Evolutionary conservation across 129 eudicot species (phyloP), one percentile per base, ranked within the genome.

Genomic region (Artemisia argyi): DNA sequence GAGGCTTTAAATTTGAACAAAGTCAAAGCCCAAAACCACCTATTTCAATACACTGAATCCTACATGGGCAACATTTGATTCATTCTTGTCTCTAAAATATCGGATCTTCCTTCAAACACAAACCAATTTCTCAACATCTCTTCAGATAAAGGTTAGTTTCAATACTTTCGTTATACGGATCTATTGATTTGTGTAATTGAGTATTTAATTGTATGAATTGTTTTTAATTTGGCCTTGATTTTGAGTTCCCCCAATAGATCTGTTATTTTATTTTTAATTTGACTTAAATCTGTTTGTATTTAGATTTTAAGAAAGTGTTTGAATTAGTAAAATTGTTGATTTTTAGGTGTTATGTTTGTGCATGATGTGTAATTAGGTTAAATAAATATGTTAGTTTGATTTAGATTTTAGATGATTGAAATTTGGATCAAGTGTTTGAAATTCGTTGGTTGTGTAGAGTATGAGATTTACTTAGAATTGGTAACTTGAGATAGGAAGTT

Each of bases 41-140:
- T 0, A 35, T 39, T 39, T 7, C 8, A 1, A 35, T 30, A 71
- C 10, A 16, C 2, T 7, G 32, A 12, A 11, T 42, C 12, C 51
- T 18, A 77, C 66, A 71, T 70, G 81, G 81, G 81, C 81, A 20
- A 3, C 7, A 16, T 0, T 13, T 71, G 76, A 77, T 77, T 39
- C 46, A 39, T 39, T 66, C 24, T 53, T n/a, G 47, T 62, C 65
- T 28, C 53, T 35, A 62, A 70, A 77, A 12, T 69, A 61, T 69
- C 71, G 28, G 59, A 70, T 69, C 76, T 61, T 77, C 59, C 76
- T 61, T 77, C 59, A 30, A 13, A 77, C 58, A 58, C 81, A 26
- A 61, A 39, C 2, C 57, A 9, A 69, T 51, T 35, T 52, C 76
- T 28, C 65, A 18, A 19, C 66, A 15, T 46, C 14, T 15, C 50